These are phyloP conservation scores for Zygnema circumcarinatum DNA, from an alignment of 139 green algal genomes.

Conservation along the genomic window DNA sequence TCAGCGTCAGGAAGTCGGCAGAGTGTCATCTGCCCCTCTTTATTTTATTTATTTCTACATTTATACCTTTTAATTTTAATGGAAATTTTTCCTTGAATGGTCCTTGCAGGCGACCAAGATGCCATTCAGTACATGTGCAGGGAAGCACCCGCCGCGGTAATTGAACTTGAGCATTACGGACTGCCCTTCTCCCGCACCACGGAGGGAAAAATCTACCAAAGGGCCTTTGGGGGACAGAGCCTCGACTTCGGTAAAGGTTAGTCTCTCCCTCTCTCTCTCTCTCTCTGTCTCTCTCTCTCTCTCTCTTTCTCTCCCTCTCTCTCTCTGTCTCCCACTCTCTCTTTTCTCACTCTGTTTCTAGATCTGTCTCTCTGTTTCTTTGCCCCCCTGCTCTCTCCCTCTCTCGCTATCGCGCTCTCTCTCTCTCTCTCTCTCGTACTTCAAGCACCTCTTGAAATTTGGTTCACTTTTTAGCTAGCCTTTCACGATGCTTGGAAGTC, in stretches of 20 bases:
- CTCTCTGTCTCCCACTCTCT: not conserved
- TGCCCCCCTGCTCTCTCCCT: no score
- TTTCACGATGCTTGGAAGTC: no score
- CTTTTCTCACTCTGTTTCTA: no score
- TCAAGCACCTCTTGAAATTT: no score
- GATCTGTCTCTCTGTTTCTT: no score
- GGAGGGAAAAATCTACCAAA: constrained; percentile 99
- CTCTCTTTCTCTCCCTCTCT: not conserved
- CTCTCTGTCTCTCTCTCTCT: not conserved
- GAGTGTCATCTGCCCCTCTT: no score
- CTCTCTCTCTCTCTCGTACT: no score
- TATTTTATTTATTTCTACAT: not conserved
- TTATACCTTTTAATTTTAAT: not conserved
- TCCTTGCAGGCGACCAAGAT: constrained; percentile 65
- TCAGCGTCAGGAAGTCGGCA: no score
- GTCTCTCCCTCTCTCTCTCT: not conserved
- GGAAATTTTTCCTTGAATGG: no score
- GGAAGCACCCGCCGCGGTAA: constrained; percentile 93
- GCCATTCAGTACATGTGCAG: constrained; percentile 86
- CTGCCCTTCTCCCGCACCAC: constrained; percentile 97
- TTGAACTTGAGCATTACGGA: constrained; percentile 98
- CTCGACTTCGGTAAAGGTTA: constrained; percentile 91
- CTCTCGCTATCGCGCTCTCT: no score
- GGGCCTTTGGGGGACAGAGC: constrained; percentile 91
- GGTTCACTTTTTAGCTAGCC: no score